Evolutionary conservation across 2,329 filamentous ascomycete species (phyloP).

Genomic region (Penicillium griseofulvum): DNA sequence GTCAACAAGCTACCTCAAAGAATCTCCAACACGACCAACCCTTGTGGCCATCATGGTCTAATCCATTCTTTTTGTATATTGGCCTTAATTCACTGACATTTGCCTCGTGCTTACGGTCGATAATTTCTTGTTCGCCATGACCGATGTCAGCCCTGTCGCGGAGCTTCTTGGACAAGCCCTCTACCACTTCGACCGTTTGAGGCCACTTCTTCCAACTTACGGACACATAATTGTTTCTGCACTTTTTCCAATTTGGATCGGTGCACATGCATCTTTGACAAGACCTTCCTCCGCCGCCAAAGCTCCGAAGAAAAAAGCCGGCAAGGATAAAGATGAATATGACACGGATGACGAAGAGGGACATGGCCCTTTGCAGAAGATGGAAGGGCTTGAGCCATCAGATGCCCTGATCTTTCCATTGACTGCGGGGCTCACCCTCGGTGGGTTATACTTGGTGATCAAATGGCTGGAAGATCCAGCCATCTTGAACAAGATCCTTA

Average conservation of each 20-base stretch:
- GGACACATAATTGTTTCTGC: slow-evolving; percentile 65
- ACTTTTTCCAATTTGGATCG: slow-evolving; percentile 78
- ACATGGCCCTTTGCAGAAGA: slow-evolving; percentile 53
- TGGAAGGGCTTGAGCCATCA: slow-evolving; percentile 68
- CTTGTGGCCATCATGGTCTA: slow-evolving; percentile 14
- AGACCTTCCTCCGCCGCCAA: slow-evolving; percentile 76
- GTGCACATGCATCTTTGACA: slow-evolving; percentile 79
- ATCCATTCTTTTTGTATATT: slow-evolving; percentile 1
- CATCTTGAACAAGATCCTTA: slow-evolving; percentile 77
- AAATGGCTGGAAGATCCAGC: slow-evolving; percentile 81
- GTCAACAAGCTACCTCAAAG: slow-evolving; percentile 15
- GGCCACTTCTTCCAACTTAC: slow-evolving; percentile 55
- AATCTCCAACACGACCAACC: slow-evolving; percentile 4
- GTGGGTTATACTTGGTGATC: slow-evolving; percentile 80
- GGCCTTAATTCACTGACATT: neutral
- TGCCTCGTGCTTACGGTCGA: neutral
- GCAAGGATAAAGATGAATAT: slow-evolving; percentile 24
- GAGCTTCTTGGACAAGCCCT: slow-evolving; percentile 42
- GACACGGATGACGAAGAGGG: slow-evolving; percentile 51
- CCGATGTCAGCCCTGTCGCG: slow-evolving; percentile 36
- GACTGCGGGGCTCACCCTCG: slow-evolving; percentile 68
- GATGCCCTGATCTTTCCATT: slow-evolving; percentile 86
- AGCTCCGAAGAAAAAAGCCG: slow-evolving; percentile 52
- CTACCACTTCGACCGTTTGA: slow-evolving; percentile 45
- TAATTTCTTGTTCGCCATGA: slow-evolving; percentile 24